Base-by-base conservation (phyloP, 345 rosid genomes). In the Litchi chinensis region DNA sequence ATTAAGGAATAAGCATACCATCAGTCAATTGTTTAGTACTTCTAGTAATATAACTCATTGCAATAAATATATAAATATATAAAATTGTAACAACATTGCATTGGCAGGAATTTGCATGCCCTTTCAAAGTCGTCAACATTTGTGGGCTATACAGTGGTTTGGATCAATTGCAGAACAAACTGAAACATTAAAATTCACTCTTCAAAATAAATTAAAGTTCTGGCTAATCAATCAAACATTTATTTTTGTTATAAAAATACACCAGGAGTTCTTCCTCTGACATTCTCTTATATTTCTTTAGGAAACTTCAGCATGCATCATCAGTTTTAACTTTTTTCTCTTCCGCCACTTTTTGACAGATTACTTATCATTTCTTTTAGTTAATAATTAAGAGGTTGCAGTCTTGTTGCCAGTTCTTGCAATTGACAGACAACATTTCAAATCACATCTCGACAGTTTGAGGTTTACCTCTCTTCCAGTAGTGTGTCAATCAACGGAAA, bases 401-500 rank as follows among this genome's bases (percentile, higher is more conserved):
- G 44, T 0, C 3, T 13, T 73, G n/a, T 13, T 66, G n/a, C 10
- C 44, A 5, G 5, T 44, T 39, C n/a, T 22, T 59, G 54, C 26
- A n/a, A 44, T 75, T 18, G 37, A 52, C 46, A 39, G 50, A 5
- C 13, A 50, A 39, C 59, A 32, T 66, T 21, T 50, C 21, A 66
- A 9, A 28, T 65, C 46, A 79, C 43, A 44, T 72, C 65, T 15
- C 57, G 39, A 41, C 60, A 71, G 37, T 76, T 62, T 13, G 48
- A 75, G 28, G 24, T 65, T 65, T 65, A 95, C 99, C 97, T 91
- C 90, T 96, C 97, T 82, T 96, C 99, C 83, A 96, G 80, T 77
- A 96, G 91, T 18, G 90, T 96, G 88, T 96, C 99, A 68, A 96
- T 93, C 87, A 96, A 87, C 71, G 99, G 99, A 89, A 94, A 96